Base-by-base conservation (phyloP, 2,329 filamentous ascomycete genomes). In the Immersiporthe knoxdaviesiana region DNA sequence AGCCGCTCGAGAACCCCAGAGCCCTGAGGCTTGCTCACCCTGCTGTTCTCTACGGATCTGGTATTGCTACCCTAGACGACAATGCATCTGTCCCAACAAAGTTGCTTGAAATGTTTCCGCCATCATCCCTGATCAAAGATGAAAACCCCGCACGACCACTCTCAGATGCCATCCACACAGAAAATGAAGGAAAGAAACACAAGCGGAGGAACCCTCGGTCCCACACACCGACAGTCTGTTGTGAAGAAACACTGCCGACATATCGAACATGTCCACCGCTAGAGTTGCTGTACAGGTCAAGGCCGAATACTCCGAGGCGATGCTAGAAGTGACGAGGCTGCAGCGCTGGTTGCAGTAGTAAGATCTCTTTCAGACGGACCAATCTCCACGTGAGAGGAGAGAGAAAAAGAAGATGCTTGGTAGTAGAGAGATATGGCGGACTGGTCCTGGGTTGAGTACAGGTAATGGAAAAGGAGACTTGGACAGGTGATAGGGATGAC, bases 341-440 rank as follows among this genome's bases (percentile, higher is more conserved):
- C 27, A 30, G 41, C 50, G 41, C 58, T 50, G 64, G 47, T 14
- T 52, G 56, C 32, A 61, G 30, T 41, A 54, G 44, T 61, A 24
- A 39, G 39, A 60, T 67, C 39, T 54, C 65, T 52, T 54, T 30
- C 21, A 50, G n/a, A 27, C 18, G 39, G 47, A 54, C 58, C 39
- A 39, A 16, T 58, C 30, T 52, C 44, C 18, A 44, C 44, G n/a
- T 7, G 41, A 50, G 65, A 54, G 37, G 56, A 61, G 44, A 27
- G n/a, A 27, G 32, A 18, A 14, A 27, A 21, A 27, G 32, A 18
- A 14, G 56, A 54, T 67, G 58, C 65, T 67, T 67, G 65, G n/a
- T 67, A 50, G 41, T 61, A 67, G 52, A 67, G 65, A 52, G 58
- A 67, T 21, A 67, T 67, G 58, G 14, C 56, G 24, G 65, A 67